Evolutionary conservation across 2,329 filamentous ascomycete species (phyloP).

Genomic region (Colletotrichum caudatum): DNA sequence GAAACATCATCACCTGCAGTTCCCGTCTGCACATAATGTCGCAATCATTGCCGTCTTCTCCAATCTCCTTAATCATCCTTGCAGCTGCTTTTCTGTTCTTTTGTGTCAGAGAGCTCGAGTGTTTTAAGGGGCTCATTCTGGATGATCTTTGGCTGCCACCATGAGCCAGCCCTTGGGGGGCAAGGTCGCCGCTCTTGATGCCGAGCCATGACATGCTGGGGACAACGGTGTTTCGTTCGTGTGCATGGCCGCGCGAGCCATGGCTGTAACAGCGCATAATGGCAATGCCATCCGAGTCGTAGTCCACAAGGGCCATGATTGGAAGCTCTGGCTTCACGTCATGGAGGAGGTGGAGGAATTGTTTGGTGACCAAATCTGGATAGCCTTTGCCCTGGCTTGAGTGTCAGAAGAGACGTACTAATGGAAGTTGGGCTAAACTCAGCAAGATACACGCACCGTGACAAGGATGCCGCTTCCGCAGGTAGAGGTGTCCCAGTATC

Average conservation of each 20-base stretch:
- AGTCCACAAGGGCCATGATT: slow-evolving; percentile 76
- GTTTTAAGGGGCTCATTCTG: not conserved
- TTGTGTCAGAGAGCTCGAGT: slow-evolving; percentile 55
- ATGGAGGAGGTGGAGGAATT: slow-evolving; percentile 70
- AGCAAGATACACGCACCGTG: slow-evolving; percentile 63
- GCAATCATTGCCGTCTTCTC: slow-evolving; percentile 45
- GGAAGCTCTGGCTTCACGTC: slow-evolving; percentile 61
- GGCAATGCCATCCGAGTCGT: slow-evolving; percentile 79
- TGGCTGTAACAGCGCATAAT: slow-evolving; percentile 81
- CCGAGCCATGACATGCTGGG: slow-evolving; percentile 75
- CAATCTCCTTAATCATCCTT: slow-evolving; percentile 61
- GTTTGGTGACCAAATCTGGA: slow-evolving; percentile 78
- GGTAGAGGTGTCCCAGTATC: slow-evolving; percentile 64
- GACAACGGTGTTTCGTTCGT: slow-evolving; percentile 67
- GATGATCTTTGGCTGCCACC: not conserved
- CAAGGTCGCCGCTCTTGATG: slow-evolving; percentile 59
- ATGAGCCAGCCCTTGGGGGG: slow-evolving; percentile 15
- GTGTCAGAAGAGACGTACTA: slow-evolving; percentile 23
- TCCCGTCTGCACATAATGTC: slow-evolving; percentile 62
- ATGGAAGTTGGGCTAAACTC: not conserved
- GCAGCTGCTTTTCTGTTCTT: slow-evolving; percentile 70
- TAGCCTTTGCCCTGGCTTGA: slow-evolving; percentile 80
- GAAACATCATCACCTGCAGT: slow-evolving; percentile 78
- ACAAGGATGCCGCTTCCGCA: slow-evolving; percentile 73
- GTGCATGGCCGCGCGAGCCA: slow-evolving; percentile 72